Base-by-base conservation (phyloP, 2,329 filamentous ascomycete genomes). In the Parastagonospora avenae region DNA sequence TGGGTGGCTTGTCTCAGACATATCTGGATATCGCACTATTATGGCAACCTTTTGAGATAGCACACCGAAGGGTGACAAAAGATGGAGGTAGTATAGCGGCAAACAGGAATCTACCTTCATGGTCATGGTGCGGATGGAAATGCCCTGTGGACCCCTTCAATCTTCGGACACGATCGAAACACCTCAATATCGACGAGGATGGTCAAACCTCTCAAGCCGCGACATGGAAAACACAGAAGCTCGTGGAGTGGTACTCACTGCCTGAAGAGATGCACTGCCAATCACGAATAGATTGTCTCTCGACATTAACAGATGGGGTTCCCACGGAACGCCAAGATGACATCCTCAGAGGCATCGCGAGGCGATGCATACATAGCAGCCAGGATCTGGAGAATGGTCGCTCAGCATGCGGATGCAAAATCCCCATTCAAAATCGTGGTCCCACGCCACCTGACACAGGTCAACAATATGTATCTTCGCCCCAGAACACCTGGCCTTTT, bases 81-180 rank as follows among this genome's bases (percentile, higher is more conserved):
- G 11, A 35, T 4, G 47, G 37, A 30, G 40, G 35, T n/a, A 27
- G 10, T 9, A 24, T 37, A 37, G 43, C 32, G 35, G 15, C 28
- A n/a, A 2, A 31, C 6, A 27, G 27, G 31, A 8, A 42, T 28
- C 30, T 55, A 2, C 52, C 52, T 15, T 48, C 47, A 27, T 55
- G 52, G 52, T 51, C 52, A 12, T 51, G 43, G 48, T 50, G 38
- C 35, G 52, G 52, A 19, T 55, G 52, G 52, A 7, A 51, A 30
- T 54, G 51, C 19, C 33, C 16, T 8, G 15, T 54, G 10, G 51
- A 54, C 38, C 46, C 51, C 1, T 43, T 40, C 16, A 54, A 47
- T 16, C 42, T 54, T 47, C 46, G 46, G 16, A 29, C 42, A 1
- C 43, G 51, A 12, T 33, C 48, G 11, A 33, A 32, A 32, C 46